These are phyloP conservation scores for Acanthamoeba culbertsoni DNA, from an alignment of 208 protist species.

Conservation along the genomic window DNA sequence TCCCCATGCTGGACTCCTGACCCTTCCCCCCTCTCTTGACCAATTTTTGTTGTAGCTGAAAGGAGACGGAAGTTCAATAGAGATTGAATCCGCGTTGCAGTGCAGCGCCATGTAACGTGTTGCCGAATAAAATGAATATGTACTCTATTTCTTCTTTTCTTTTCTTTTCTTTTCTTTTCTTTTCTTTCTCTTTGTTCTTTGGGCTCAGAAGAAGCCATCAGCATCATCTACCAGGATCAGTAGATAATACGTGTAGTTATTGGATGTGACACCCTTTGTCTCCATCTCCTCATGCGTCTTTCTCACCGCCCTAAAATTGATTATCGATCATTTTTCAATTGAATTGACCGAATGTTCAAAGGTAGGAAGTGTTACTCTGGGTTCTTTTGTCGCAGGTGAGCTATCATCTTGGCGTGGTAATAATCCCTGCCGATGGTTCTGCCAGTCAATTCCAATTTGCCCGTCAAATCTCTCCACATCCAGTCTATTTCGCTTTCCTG, in stretches of 20 bases:
- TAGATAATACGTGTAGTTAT: neutral
- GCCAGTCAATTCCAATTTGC: neutral
- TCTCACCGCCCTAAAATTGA: neutral
- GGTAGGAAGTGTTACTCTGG: neutral
- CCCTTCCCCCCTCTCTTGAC: too few species aligned
- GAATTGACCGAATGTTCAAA: too few species aligned
- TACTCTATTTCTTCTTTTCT: too few species aligned
- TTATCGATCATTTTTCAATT: neutral
- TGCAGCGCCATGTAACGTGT: too few species aligned
- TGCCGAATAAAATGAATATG: too few species aligned
- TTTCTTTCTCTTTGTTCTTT: too few species aligned
- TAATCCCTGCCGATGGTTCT: neutral
- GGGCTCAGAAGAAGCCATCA: constrained; percentile 12
- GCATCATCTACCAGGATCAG: neutral
- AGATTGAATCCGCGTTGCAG: too few species aligned
- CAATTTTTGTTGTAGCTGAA: too few species aligned
- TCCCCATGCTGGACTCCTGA: too few species aligned
- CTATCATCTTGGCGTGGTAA: neutral
- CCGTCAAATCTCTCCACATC: neutral
- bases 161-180: too few species aligned
- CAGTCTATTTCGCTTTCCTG: neutral
- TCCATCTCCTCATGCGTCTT: neutral
- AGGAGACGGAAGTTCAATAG: too few species aligned
- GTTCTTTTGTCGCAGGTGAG: neutral
- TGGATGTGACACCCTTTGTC: neutral